A percentile compares a stretch with the other conserved stretches of the same genome.
Evolutionary conservation across 305 asterid species (phyloP).

Genomic region (Ilex paraguariensis): DNA sequence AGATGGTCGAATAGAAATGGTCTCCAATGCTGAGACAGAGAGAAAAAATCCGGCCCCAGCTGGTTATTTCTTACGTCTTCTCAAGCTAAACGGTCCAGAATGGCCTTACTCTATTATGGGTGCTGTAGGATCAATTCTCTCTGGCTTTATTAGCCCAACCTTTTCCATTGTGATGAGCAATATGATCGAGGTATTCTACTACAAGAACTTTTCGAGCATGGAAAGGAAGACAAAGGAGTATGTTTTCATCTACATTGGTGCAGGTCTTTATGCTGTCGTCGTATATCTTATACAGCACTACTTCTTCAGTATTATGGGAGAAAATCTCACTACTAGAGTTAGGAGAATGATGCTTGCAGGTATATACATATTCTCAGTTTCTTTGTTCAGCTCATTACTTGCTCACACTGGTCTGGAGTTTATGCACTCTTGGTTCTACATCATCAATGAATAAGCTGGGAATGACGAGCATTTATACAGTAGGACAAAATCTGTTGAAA

Average conservation of each 20-base stretch:
- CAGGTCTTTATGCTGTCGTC: conserved; percentile 85
- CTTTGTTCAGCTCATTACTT: too few relatives aligned
- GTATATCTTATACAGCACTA: conserved; percentile 96
- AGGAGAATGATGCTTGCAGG: conserved; percentile 84
- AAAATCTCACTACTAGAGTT: conserved; percentile 71
- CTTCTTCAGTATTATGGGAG: conserved; percentile 99
- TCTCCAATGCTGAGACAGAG: conserved; percentile 87
- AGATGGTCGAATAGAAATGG: conserved; percentile 96
- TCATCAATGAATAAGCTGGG: too few relatives aligned
- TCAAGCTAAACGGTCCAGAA: conserved; percentile 88
- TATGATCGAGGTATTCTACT: conserved; percentile 97
- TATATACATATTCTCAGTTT: conserved; percentile 8
- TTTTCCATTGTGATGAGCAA: conserved; percentile 97
- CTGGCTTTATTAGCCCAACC: conserved; percentile 72
- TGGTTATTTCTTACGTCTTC: conserved; percentile 80
- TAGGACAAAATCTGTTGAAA: too few relatives aligned
- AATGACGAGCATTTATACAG: too few relatives aligned
- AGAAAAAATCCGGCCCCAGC: conserved; percentile 78
- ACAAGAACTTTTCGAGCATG: conserved; percentile 65
- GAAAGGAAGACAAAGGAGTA: conserved; percentile 85
- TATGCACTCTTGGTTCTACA: too few relatives aligned
- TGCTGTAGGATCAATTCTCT: conserved; percentile 82
- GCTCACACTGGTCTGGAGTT: too few relatives aligned
- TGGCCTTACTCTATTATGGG: conserved; percentile 99
- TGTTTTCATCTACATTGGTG: conserved; percentile 89